Conservation (phyloP, 352 stramenopile genomes). For the Phytophthora tentaculata region DNA sequence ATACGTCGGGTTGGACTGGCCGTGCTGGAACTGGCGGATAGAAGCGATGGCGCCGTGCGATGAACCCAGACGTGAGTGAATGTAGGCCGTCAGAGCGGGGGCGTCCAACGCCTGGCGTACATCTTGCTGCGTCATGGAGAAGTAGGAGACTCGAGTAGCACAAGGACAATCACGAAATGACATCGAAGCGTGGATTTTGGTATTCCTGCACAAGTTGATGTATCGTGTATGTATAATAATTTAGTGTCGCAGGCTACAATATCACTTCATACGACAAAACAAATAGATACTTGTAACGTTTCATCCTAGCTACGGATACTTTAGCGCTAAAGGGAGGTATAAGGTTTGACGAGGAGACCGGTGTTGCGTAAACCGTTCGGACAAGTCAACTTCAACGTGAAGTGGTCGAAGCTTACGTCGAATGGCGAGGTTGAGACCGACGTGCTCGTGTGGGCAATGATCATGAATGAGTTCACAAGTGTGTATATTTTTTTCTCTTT, state of each 20-base stretch:
- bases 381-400: conserved; percentile 25
- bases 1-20: conserved; percentile 91
- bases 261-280: neutral
- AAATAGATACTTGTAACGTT: neutral
- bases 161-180: conserved; percentile 26
- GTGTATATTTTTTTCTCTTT: conserved; percentile 5
- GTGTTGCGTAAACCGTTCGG: conserved; percentile 31
- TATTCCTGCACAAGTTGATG: neutral
- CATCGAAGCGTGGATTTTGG: neutral
- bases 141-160: conserved; percentile 9
- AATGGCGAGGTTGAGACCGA: conserved; percentile 16
- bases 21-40: conserved; percentile 85
- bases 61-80: conserved; percentile 53
- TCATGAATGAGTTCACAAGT: neutral
- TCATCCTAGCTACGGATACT: neutral
- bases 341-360: neutral
- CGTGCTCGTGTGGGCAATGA: neutral
- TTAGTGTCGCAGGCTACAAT: neutral
- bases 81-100: conserved; percentile 51
- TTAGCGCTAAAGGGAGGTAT: neutral
- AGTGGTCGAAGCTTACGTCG: conserved; percentile 26
- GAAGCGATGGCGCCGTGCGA: conserved; percentile 60
- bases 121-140: conserved; percentile 53
- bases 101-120: conserved; percentile 64
- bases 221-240: neutral